Evolutionary conservation across 208 protist species (phyloP), one percentile per base, ranked within the genome.

Genomic region (Strigomonas galati): DNA sequence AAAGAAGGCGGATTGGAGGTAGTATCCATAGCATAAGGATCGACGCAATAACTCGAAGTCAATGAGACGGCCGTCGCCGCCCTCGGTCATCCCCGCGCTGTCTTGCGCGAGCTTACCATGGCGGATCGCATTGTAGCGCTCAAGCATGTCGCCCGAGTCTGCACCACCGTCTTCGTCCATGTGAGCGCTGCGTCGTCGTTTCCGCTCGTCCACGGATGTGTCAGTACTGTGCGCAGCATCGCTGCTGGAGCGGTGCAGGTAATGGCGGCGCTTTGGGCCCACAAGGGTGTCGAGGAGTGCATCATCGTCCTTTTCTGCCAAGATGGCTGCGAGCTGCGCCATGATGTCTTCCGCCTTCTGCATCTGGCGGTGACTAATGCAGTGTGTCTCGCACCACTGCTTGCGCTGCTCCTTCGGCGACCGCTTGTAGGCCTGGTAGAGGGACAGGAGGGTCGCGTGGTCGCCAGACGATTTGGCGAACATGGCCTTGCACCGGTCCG

Each of bases 1-100:
- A 73, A 82, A 97, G 65, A 92, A 94, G 60, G 92, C 92, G n/a
- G 80, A 76, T 52, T 95, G 82, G 19, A 95, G 69, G 65, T 89
- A 95, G 76, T 88, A 94, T 21, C 92, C 92, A 31, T 82, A 88
- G 66, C 92, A 97, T 15, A 97, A 64, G 9, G 92, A 85, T 7
- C 85, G 82, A 15, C 91, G 82, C 26, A 96, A 52, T 1, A 87
- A 76, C 59, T 93, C 91, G 67, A 87, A 89, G 46, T 95, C 84
- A 12, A 69, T 62, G 30, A 81, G 52, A 28, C 27, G 26, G 5
- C 30, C 23, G 65, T 44, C 26, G 40, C 10, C 67, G 35, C 62
- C 53, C 30, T 48, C 27, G 9, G 40, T 9, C 17, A 4, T 44
- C 6, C 28, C 60, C 49, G 32, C 26, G 3, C 5, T 2, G 15